phyloP scores from a whole-genome alignment of 768 basidiomycete species.

The Rhizopogon vesiculosus region DNA sequence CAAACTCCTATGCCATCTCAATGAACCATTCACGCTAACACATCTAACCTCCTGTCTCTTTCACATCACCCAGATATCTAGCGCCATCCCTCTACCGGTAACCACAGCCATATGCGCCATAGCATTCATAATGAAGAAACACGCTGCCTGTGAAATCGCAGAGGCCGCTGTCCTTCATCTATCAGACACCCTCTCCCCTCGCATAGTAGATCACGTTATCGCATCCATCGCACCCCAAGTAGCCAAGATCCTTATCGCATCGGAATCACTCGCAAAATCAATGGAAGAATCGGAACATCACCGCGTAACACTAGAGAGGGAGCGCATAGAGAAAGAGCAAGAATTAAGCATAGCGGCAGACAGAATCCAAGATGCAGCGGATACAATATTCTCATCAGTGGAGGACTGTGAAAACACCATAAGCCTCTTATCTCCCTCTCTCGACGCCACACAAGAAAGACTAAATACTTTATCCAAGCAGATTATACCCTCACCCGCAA shows the following conservation, averaged over 20 bases:
- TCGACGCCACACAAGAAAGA: background rate
- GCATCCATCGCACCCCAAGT: background rate
- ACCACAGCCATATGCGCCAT: background rate
- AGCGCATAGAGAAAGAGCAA: too few species aligned
- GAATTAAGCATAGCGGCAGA: background rate
- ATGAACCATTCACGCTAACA: background rate
- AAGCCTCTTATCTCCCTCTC: background rate
- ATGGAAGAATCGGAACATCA: too few species aligned
- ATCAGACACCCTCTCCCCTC: background rate
- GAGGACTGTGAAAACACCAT: background rate
- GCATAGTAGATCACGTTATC: background rate
- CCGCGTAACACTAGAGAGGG: too few species aligned
- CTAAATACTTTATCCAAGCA: background rate
- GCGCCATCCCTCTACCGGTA: background rate
- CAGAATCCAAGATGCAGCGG: background rate
- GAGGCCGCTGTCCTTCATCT: background rate
- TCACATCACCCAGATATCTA: background rate
- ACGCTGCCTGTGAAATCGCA: background rate
- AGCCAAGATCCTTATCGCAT: fast-evolving
- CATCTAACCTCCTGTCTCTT: background rate
- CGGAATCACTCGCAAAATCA: background rate
- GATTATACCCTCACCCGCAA: background rate
- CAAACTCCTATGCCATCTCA: too few species aligned
- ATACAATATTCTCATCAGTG: background rate
- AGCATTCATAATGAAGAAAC: background rate